These are phyloP conservation scores for Malus hybrid DNA, from an alignment of 331 rosid species.

Conservation along the genomic window DNA sequence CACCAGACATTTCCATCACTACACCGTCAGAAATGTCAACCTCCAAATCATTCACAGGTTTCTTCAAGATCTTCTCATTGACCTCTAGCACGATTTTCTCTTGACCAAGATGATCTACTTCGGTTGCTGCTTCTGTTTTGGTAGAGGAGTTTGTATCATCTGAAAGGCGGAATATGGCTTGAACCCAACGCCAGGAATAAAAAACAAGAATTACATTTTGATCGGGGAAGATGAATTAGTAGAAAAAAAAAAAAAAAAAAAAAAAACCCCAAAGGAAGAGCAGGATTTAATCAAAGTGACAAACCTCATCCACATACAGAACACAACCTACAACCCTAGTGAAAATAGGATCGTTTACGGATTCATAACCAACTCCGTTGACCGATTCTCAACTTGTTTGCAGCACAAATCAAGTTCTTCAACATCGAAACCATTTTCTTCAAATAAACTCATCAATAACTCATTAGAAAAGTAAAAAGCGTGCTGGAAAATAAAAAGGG, in stretches of 20 bases:
- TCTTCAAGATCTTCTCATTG: constrained; percentile 21
- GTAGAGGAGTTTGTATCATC: constrained; percentile 31
- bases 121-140: constrained; percentile 15
- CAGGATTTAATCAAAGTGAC: background rate
- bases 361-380: constrained; percentile 74
- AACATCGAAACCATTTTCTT: constrained; percentile 74
- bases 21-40: constrained; percentile 66
- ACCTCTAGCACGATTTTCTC: constrained; percentile 9
- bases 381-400: constrained; percentile 91
- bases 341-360: constrained; percentile 36
- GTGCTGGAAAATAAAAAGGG: constrained; percentile 45
- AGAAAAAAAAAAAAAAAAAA: background rate
- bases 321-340: background rate
- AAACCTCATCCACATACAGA: background rate
- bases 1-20: constrained; percentile 65
- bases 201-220: background rate
- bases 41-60: constrained; percentile 28
- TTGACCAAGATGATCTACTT: constrained; percentile 15
- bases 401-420: constrained; percentile 64
- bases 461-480: constrained; percentile 86
- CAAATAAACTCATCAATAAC: constrained; percentile 63
- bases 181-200: constrained; percentile 73
- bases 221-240: background rate
- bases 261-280: background rate
- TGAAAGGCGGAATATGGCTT: constrained; percentile 65